Base-by-base conservation (phyloP, 805 yeast species). In the Metschnikowia dekortorum region DNA sequence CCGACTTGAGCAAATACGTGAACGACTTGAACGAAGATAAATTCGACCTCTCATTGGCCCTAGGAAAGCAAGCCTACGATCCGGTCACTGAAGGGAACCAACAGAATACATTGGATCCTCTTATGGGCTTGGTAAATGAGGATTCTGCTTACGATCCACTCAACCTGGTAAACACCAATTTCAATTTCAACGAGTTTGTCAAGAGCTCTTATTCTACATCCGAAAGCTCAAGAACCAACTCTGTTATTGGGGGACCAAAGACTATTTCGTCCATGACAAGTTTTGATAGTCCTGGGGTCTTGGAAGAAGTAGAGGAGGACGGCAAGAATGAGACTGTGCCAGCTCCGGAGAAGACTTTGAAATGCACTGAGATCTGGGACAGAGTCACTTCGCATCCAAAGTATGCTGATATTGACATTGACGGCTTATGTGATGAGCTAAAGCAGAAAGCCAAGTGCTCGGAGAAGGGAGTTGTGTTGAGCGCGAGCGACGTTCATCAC, bases 331-430 rank as follows among this genome's bases (percentile, higher is more conserved):
- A 55, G 49, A 80, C 82, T 30, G 91, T 89, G 3, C 96, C 96
- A 6, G 80, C 85, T 4, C 85, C 81, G 8, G 85, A 83, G 50
- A 69, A 68, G 14, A 74, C 79, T 11, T 64, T 82, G 56, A 82
- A 82, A 62, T 94, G 99, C 68, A 81, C 96, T 0, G 97, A 90
- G 58, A 85, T 92, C 13, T 94, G 99, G 99, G 98, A 92, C 67
- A 80, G 98, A 62, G 86, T 94, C 36, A 87, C 97, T 1, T 69
- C 94, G 22, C 98, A 94, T 74, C 98, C 99, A 33, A 82, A 86
- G 64, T 94, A 91, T 67, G 83, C 94, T 5, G 97, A 91, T 52
- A 76, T 94, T 47, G 99, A 94, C 67, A 91, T 94, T 56, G 97
- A 92, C 64, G 95, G 96, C 2, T 78, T 94, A 65, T 94, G 99